These are phyloP conservation scores for Paratrimastix pyriformis DNA, from an alignment of 78 protist species.

Conservation along the genomic window DNA sequence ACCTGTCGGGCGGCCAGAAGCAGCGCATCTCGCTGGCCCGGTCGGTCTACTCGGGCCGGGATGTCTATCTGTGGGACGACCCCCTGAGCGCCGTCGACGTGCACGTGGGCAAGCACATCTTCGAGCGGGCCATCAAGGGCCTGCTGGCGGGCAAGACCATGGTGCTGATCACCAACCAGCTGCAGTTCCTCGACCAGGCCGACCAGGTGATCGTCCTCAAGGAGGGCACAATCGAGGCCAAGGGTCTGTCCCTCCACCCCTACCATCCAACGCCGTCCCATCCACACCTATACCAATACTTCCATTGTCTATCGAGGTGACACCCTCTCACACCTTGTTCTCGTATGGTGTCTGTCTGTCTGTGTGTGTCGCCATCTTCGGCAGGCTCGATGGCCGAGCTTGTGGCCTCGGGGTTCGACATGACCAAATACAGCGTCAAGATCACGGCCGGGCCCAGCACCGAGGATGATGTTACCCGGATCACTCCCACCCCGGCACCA, in stretches of 20 bases:
- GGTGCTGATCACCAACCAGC: slow-evolving; percentile 74
- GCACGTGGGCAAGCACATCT: slow-evolving; percentile 51
- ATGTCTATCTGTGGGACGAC: slow-evolving; percentile 69
- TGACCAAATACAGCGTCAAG: neutral
- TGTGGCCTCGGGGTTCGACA: neutral
- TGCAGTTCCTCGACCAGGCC: slow-evolving; percentile 23
- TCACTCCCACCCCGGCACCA: too few species aligned
- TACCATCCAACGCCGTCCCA: too few species aligned
- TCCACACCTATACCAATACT: too few species aligned
- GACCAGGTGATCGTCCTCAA: slow-evolving; percentile 38
- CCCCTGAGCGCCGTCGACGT: slow-evolving; percentile 80
- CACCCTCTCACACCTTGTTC: too few species aligned
- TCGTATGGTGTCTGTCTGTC: too few species aligned
- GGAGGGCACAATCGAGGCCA: slow-evolving; percentile 14
- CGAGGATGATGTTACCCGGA: too few species aligned
- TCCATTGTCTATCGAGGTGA: too few species aligned
- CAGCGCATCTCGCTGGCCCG: slow-evolving; percentile 85
- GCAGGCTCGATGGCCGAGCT: neutral
- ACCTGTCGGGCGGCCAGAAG: slow-evolving; percentile 93
- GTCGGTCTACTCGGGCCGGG: slow-evolving; percentile 52
- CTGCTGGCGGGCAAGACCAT: slow-evolving; percentile 43
- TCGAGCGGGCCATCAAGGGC: slow-evolving; percentile 34
- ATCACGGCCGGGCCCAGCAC: neutral
- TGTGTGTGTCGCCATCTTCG: too few species aligned
- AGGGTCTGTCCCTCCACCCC: neutral